Base-by-base conservation (phyloP, 768 basidiomycete genomes). In the Tulasnella sp. region DNA sequence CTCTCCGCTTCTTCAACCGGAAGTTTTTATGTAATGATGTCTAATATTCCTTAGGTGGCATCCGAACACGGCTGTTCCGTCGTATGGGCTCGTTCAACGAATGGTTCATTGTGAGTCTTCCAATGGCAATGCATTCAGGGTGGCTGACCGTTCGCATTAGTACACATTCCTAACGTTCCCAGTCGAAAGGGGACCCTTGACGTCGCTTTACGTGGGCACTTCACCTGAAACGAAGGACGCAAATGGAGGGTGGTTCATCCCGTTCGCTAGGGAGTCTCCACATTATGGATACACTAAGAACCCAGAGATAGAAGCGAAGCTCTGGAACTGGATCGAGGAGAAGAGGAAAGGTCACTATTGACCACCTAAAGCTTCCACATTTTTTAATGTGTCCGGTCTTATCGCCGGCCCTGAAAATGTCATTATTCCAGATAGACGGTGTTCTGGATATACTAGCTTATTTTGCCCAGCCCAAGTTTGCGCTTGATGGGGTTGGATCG, bases 251-350 rank as follows among this genome's bases (percentile, higher is more conserved):
- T 79, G 81, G 40, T 77, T 77, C 28, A 60, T 77, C 7, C 76
- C 76, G 8, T 77, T 42, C 42, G 76, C 76, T 4, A 28, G 76
- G 9, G 34, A 11, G 28, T 24, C 48, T 48, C n/a, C 41, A 11
- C 42, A 44, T 7, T 41, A 50, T 12, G 20, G 31, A 24, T 75
- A 4, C 8, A 50, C 74, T 7, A 75, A 42, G 40, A 75, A 44
- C 42, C 83, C 81, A 7, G 82, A 83, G 44, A 24, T 83, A 3
- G 86, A 84, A 7, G 81, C 82, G 75, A 85, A 76, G 81, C 75
- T 86, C 22, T 87, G 85, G 85, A 73, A 69, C 0, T 86, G 85
- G 85, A 69, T 87, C 44, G 86, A 86, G 74, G 84, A 85, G 41
- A 83, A 85, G 75, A 82, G 84, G n/a, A 77, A 77, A 34, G 48